A percentile compares a stretch with the other conserved stretches of the same genome.
These are phyloP conservation scores for Wickerhamomyces silvicola DNA, from an alignment of 805 yeast genomes.

Conservation along the genomic window DNA sequence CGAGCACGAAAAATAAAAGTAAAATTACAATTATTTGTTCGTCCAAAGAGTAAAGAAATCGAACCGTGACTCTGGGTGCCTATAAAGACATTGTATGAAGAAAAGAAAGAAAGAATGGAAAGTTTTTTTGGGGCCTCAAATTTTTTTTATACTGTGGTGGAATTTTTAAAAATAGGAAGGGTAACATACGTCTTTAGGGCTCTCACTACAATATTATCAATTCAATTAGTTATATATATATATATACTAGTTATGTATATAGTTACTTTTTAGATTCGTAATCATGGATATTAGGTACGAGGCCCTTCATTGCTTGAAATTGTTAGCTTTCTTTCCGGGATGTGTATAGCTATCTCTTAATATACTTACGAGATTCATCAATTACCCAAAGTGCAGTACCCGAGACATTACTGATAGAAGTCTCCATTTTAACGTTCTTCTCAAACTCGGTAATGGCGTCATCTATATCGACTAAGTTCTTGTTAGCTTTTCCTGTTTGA, in stretches of 20 bases:
- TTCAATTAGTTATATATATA: too few relatives aligned
- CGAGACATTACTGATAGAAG: slow-evolving; percentile 46
- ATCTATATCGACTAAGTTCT: slow-evolving; percentile 35
- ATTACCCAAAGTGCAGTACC: slow-evolving; percentile 56
- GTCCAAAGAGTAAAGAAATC: slow-evolving; percentile 26
- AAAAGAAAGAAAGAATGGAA: slow-evolving; percentile 5
- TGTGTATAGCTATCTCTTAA: not conserved
- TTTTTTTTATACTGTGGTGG: too few relatives aligned
- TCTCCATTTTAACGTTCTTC: slow-evolving; percentile 49
- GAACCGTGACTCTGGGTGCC: slow-evolving; percentile 73
- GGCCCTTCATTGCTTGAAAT: slow-evolving; percentile 35
- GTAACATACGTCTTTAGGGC: too few relatives aligned
- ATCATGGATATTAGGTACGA: slow-evolving; percentile 55
- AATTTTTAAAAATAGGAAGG: too few relatives aligned
- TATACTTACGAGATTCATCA: slow-evolving; percentile 33
- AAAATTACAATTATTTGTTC: slow-evolving; percentile 19
- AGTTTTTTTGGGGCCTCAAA: too few relatives aligned
- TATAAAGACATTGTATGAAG: slow-evolving; percentile 29
- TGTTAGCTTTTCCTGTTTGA: slow-evolving; percentile 11
- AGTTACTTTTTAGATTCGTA: slow-evolving; percentile 39
- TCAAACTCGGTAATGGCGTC: slow-evolving; percentile 51
- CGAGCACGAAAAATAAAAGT: slow-evolving; percentile 68
- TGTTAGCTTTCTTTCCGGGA: slow-evolving; percentile 2
- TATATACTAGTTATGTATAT: not conserved
- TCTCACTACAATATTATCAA: too few relatives aligned